phyloP scores from a whole-genome alignment of 768 basidiomycete species.

The Grammothele lineata region DNA sequence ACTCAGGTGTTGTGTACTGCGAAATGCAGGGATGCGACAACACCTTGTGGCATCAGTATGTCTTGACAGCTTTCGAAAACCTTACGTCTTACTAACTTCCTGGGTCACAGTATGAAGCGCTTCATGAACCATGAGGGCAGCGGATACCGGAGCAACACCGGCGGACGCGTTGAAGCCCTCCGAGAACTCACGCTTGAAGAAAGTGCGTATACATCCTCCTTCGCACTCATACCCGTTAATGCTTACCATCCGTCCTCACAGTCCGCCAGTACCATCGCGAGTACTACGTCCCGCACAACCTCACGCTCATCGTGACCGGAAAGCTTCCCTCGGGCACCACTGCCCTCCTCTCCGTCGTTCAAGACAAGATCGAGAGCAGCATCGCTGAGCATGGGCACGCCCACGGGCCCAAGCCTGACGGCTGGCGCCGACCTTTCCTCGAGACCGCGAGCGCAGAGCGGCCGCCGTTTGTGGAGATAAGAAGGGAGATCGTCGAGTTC shows the following conservation, averaged over 20 bases:
- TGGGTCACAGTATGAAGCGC: constrained; percentile 63
- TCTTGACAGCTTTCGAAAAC: constrained; percentile 37
- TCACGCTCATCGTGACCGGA: constrained; percentile 84
- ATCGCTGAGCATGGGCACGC: constrained; percentile 72
- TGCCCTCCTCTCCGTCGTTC: constrained; percentile 76
- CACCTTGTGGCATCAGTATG: constrained; percentile 75
- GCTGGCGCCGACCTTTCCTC: constrained; percentile 91
- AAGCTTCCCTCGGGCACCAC: constrained; percentile 71
- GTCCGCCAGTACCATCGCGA: constrained; percentile 84
- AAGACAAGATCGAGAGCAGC: constrained; percentile 75
- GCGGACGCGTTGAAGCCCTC: constrained; percentile 88
- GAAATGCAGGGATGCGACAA: constrained; percentile 97
- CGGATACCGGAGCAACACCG: constrained; percentile 93
- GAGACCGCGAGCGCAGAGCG: constrained; percentile 73
- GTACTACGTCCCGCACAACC: constrained; percentile 92
- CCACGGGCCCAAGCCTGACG: constrained; percentile 61
- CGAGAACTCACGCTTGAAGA: constrained; percentile 80
- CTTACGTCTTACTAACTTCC: background rate
- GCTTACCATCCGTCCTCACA: constrained; percentile 29
- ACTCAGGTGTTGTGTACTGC: constrained; percentile 94
- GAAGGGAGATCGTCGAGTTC: constrained; percentile 74
- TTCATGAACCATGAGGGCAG: constrained; percentile 73
- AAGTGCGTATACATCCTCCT: constrained; percentile 45
- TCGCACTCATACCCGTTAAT: constrained; percentile 1
- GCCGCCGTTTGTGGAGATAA: constrained; percentile 44